Conservation (phyloP, 495 filamentous ascomycete species). For the Talaromyces liani region DNA sequence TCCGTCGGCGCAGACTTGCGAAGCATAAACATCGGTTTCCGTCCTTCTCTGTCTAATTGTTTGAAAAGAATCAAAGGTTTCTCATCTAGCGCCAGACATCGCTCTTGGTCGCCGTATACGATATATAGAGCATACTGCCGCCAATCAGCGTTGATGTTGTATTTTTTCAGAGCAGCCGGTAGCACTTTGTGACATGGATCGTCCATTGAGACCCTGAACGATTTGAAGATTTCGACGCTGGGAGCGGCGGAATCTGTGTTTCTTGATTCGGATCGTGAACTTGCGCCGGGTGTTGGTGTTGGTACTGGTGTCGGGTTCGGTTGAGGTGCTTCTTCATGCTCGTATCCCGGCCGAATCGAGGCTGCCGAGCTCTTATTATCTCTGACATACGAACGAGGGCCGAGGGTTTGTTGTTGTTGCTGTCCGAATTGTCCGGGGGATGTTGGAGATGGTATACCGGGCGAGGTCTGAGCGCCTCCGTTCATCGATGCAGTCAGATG, state of each 20-base stretch:
- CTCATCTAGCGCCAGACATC: slow-evolving; percentile 85
- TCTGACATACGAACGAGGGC: slow-evolving; percentile 41
- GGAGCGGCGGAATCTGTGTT: slow-evolving; percentile 34
- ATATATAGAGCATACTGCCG: slow-evolving; percentile 96
- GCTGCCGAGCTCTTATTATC: slow-evolving; percentile 18
- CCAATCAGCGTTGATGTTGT: slow-evolving; percentile 96
- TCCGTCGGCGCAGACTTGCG: slow-evolving; percentile 42
- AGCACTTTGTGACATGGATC: slow-evolving; percentile 97
- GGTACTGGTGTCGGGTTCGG: slow-evolving; percentile 24
- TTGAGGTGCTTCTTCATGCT: slow-evolving; percentile 36
- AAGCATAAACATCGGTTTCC: slow-evolving; percentile 99
- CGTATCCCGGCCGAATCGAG: slow-evolving; percentile 30
- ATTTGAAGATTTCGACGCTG: slow-evolving; percentile 93
- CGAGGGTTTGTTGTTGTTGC: slow-evolving; percentile 39
- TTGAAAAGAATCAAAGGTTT: slow-evolving; percentile 95
- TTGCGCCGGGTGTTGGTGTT: slow-evolving; percentile 29
- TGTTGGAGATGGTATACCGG: slow-evolving; percentile 74
- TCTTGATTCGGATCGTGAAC: slow-evolving; percentile 19
- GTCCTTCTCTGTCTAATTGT: slow-evolving; percentile 89
- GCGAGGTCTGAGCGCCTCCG: slow-evolving; percentile 59
- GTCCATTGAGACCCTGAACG: slow-evolving; percentile 93
- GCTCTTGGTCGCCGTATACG: slow-evolving; percentile 93
- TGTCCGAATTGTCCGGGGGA: slow-evolving; percentile 57
- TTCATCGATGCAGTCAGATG: slow-evolving; percentile 68
- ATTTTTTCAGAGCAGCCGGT: slow-evolving; percentile 90